Conservation (phyloP, 1,284 basidiomycete species). For the Singerocomus inundabilis region DNA sequence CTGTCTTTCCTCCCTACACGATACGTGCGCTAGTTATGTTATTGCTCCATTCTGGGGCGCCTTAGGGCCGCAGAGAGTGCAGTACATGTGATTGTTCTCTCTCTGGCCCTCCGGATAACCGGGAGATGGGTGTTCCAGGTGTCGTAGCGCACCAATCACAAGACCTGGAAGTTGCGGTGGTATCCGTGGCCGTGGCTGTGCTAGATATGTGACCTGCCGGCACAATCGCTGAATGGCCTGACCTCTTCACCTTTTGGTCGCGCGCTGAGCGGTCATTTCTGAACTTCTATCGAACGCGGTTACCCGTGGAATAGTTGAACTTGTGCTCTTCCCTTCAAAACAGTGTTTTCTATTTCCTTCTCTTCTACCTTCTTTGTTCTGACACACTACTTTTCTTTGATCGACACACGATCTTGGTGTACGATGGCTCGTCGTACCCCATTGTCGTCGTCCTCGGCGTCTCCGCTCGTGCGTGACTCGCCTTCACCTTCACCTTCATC, state of each 20-base stretch:
- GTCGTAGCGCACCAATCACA: neutral
- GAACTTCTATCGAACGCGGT: constrained; percentile 12
- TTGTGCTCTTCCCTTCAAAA: neutral
- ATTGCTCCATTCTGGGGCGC: neutral
- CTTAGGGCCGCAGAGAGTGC: neutral
- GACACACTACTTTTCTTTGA: neutral
- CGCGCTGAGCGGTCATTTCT: neutral
- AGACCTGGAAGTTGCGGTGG: neutral
- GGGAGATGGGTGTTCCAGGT: neutral
- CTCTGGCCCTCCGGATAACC: neutral
- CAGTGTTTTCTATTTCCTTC: neutral
- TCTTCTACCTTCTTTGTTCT: constrained; percentile 4
- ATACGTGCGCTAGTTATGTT: neutral
- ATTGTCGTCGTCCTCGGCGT: neutral
- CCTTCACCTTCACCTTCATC: constrained; percentile 3
- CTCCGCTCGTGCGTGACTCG: neutral
- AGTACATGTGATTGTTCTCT: constrained; percentile 3
- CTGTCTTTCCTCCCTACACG: neutral
- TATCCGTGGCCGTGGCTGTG: neutral
- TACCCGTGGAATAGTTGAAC: neutral
- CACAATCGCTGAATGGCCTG: neutral
- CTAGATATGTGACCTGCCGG: neutral
- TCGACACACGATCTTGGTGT: neutral
- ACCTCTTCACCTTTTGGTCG: neutral
- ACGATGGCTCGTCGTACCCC: constrained; percentile 8